Base-by-base conservation (phyloP, 1,139 yeast species). In the Suhomyces anneliseae region DNA sequence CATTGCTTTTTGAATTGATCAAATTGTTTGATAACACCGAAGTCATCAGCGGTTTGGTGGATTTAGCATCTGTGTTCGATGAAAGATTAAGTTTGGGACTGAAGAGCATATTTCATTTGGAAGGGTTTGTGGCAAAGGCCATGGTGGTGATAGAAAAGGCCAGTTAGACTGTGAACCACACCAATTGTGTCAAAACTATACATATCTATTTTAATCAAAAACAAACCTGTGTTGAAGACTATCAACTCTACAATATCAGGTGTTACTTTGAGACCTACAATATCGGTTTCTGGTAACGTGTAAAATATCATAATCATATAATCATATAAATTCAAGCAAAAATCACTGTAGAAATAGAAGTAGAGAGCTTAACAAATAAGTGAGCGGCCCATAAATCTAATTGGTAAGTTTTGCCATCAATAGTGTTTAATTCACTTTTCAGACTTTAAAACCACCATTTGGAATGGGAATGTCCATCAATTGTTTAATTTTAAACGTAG, bases 21-120 rank as follows among this genome's bases (percentile, higher is more conserved):
- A 54, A 50, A 52, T 43, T 64, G 2, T 72, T 77, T 31, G 71
- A 70, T 32, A 35, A 36, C 7, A 69, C 68, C 57, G 54, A 40
- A 45, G 68, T 77, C 2, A 77, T 82, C 35, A 64, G 75, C 8
- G 76, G 72, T 12, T 72, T 93, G 42, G 81, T 89, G n/a, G 79
- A 79, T 11, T 70, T 83, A 29, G 92, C 90, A 1, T 81, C 97
- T 2, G 62, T 75, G 6, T 93, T 86, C 64, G 98, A 93, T 61
- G 97, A 93, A 61, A 79, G 99, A 48, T 74, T 93, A 51, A 81
- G 93, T 53, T 72, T 88, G 51, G 99, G 99, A 1, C 81, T 80
- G 54, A 93, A 93, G 65, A 87, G 93, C 39, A 93, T 93, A 12
- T 93, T 90, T 67, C 99, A 93, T 65, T 71, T 93, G 49, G 99